Evolutionary conservation across 805 yeast species (phyloP), one percentile per base, ranked within the genome.

Genomic region (Candida hispaniensis): DNA sequence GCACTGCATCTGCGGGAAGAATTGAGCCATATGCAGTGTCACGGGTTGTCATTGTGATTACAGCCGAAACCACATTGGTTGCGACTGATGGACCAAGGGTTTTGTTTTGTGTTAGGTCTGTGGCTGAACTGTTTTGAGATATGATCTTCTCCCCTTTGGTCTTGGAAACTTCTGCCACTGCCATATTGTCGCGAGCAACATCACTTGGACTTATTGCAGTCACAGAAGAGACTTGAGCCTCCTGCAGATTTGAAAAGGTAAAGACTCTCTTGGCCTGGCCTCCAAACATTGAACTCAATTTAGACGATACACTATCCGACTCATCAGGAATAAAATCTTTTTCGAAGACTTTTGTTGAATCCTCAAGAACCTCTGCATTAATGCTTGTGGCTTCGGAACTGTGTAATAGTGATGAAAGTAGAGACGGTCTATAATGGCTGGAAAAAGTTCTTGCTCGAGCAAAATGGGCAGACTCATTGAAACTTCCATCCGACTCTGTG

Each of bases 1-100:
- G 50, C 7, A 67, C 59, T 3, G 66, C 55, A 38, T 64, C 56
- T 4, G 73, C 71, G 5, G 71, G 54, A 41, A 55, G 43, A 22
- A 56, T 44, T 6, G 38, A 41, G 7, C 47, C 58, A 12, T 63
- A 44, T 28, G 45, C 52, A 16, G 60, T 50, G 7, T 57, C 52
- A 18, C 54, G 54, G 11, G 46, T 46, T 17, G 47, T 40, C 7
- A 44, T 48, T n/a, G 48, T 41, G 3, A 38, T 23, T 2, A 30
- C 40, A 29, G 17, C 22, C 26, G 22, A 47, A 49, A 40, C 19
- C 1, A 27, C 16, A 1, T 16, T 29, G 0, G 41, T 21, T 4
- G 39, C 28, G 10, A 38, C 25, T 3, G 39, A 25, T 5, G 26
- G 38, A 9, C 32, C 28, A 9, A 19, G 35, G n/a, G 22, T 16